Evolutionary conservation across 139 green algal genomes (phyloP), one percentile per base, ranked within the genome.

Genomic region (Diplosphaera chodatii): DNA sequence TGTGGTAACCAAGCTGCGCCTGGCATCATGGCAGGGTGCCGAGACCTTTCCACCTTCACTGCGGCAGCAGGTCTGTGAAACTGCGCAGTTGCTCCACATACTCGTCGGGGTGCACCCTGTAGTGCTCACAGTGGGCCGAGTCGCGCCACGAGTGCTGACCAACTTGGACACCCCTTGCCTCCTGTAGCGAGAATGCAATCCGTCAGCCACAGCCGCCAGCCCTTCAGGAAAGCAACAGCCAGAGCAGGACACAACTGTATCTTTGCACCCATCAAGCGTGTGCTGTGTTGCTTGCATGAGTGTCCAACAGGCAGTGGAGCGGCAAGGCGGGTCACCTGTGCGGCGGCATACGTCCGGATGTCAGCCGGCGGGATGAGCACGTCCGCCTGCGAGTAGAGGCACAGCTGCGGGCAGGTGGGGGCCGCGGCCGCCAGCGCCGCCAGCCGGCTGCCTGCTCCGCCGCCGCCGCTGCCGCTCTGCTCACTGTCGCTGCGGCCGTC

Each of bases 351-450:
- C 1, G 31, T 28, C 69, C 90, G 73, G 10, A 92, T 72, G 28
- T 88, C 79, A 1, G 55, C 37, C 3, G 74, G 40, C 1, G 76
- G 77, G 55, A 87, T 88, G 23, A 92, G 77, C 5, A 80, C 73
- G 66, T 92, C 87, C 33, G 75, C 71, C 41, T 78, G 68, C 20
- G 78, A 85, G 69, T 89, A 90, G 6, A 92, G 63, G 74, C 89
- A 92, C 15, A 92, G 74, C 76, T 92, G 87, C 6, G 82, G 83
- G 32, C 79, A 84, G 0, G 66, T 33, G 20, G 85, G 85, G 23
- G 83, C 79, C 20, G 70, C 56, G 29, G 48, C 48, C 16, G 48
- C 48, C 48, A 59, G 48, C 48, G 3, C 13, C 13, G 8, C 3
- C 48, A 59, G 48, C 48, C 18, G 48, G 22, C 13, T 59, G 37